phyloP scores from a whole-genome alignment of 805 yeast genomes.

The Yarrowia divulgata region DNA sequence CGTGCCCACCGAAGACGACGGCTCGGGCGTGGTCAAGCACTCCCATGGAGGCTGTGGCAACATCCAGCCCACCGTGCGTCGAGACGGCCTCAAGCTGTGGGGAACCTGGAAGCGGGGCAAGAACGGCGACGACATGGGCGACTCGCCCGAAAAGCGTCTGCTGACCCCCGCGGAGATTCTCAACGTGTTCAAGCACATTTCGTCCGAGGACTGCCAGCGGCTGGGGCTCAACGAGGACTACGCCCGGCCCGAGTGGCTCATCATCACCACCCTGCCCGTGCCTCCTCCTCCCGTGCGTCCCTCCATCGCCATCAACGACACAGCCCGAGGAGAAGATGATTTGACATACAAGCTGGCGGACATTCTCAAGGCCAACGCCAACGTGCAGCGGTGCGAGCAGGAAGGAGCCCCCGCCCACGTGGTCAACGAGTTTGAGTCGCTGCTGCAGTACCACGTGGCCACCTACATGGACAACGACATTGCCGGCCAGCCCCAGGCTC shows the following conservation, averaged over 20 bases:
- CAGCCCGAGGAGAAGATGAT: constrained; percentile 99
- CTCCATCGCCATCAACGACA: constrained; percentile 95
- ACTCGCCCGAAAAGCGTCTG: constrained; percentile 90
- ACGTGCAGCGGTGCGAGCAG: constrained; percentile 95
- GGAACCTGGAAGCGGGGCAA: constrained; percentile 98
- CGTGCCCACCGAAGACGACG: constrained; percentile 63
- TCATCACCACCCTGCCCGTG: constrained; percentile 95
- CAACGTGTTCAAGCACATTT: constrained; percentile 90
- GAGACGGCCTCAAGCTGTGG: constrained; percentile 93
- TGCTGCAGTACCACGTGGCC: constrained; percentile 96
- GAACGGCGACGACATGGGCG: constrained; percentile 73
- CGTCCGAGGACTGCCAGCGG: constrained; percentile 77
- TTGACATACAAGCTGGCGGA: constrained; percentile 97
- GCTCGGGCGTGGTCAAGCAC: constrained; percentile 51
- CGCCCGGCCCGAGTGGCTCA: constrained; percentile 99
- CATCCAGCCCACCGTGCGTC: constrained; percentile 92
- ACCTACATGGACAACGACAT: constrained; percentile 99
- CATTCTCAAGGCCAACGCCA: constrained; percentile 93
- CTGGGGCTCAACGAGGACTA: constrained; percentile 94
- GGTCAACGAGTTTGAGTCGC: constrained; percentile 92
- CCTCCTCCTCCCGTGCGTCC: constrained; percentile 99
- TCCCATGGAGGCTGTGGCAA: constrained; percentile 99
- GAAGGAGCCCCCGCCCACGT: constrained; percentile 99
- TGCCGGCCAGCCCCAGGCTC: constrained; percentile 99
- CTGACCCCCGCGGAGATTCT: constrained; percentile 88